A percentile compares a stretch with the other conserved stretches of the same genome.
Evolutionary conservation across 2,329 filamentous ascomycete species (phyloP).

Genomic region (Huntiella bhutanensis): DNA sequence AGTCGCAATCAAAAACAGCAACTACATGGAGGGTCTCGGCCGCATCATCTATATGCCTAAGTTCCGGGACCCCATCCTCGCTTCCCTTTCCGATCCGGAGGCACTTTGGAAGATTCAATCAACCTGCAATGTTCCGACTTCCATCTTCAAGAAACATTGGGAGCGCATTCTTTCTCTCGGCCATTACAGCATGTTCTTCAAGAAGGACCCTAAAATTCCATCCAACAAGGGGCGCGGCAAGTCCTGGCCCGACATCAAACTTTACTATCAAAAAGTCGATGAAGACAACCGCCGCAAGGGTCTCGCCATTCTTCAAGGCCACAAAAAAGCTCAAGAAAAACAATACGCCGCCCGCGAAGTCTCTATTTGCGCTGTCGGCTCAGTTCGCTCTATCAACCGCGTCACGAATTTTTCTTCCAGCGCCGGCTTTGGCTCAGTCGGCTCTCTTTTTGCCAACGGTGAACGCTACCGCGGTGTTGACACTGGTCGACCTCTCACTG

Average conservation of each 20-base stretch:
- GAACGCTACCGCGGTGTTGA: too few species aligned
- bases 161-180: not conserved
- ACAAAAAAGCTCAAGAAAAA: not conserved
- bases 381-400: slow-evolving; percentile 4
- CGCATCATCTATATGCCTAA: too few species aligned
- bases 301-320: not conserved
- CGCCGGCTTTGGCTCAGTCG: too few species aligned
- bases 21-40: too few species aligned
- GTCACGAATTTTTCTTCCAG: not conserved
- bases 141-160: not conserved
- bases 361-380: not conserved
- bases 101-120: too few species aligned
- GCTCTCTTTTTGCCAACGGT: too few species aligned
- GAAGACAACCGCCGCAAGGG: not conserved
- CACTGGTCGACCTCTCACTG: too few species aligned
- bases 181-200: not conserved
- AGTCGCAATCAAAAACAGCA: too few species aligned
- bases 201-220: not conserved
- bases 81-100: too few species aligned
- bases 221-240: not conserved
- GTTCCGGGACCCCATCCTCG: too few species aligned
- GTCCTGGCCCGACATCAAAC: not conserved
- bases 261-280: not conserved
- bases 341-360: not conserved
- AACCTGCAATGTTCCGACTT: too few species aligned